Evolutionary conservation across 2,329 filamentous ascomycete genomes (phyloP), one percentile per base, ranked within the genome.

Genomic region (Podosphaera aphanis): DNA sequence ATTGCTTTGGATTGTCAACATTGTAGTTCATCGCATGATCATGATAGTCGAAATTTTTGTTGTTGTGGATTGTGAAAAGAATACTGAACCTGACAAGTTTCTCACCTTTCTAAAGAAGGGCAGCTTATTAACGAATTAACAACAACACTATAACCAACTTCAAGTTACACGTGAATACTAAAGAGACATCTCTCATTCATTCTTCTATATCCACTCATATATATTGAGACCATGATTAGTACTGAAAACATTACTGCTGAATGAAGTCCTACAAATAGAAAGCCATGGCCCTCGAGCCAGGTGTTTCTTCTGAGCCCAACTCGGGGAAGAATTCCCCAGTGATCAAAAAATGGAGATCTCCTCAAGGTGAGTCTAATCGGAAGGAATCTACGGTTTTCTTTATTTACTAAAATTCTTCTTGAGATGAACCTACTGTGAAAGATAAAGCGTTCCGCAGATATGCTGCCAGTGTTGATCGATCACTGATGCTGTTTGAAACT

Each of bases 401-500:
- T 33, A 27, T 15, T 15, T 21, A 29, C 23, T 35, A 13, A 25
- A 33, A 13, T 29, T n/a, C 15, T 42, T 3, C n/a, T 2, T 16
- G 48, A 74, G 68, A 82, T 60, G 74, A 71, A 43, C 53, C 63
- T 43, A 65, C 65, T 13, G 63, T 63, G 38, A 76, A 74, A 60
- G 75, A 79, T 62, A 79, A 79, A 60, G 62, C 69, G 45, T 88
- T 83, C 60, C 83, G 86, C 53, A 81, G 86, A 61, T 98, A 95
- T 73, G 84, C 85, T 39, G 74, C 79, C 43, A 81, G 77, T 48
- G 78, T 98, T 52, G 88, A 95, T 58, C 76, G 85, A 61, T 82
- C 85, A 29, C 70, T 98, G 50, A 74, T 81, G 40, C 70, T 93
- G 29, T 98, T 94, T 65, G 90, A 98, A 60, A 86, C 83, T 15